These are phyloP conservation scores for Flueggea neowawraea DNA, from an alignment of 441 rosid species.

Conservation along the genomic window DNA sequence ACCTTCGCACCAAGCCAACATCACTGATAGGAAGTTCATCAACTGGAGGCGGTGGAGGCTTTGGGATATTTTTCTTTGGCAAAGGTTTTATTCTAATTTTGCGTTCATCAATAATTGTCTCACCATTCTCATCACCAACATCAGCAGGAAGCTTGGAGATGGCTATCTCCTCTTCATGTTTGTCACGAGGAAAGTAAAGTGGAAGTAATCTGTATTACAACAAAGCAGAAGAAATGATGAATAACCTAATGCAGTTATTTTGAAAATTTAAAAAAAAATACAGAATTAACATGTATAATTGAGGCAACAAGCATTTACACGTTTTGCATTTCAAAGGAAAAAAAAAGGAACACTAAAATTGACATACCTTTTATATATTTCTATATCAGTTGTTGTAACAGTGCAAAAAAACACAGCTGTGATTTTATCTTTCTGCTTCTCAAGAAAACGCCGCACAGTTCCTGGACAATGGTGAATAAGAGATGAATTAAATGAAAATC, in stretches of 20 bases:
- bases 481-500: slow-evolving; percentile 10
- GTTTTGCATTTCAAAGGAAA: not conserved
- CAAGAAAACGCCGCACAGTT: slow-evolving; percentile 91
- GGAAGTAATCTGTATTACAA: slow-evolving; percentile 76
- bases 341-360: slow-evolving; percentile 3
- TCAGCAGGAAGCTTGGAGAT: slow-evolving; percentile 96
- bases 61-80: slow-evolving; percentile 69
- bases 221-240: slow-evolving; percentile 18
- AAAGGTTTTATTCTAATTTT: slow-evolving; percentile 95
- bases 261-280: slow-evolving; percentile 1
- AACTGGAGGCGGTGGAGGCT: slow-evolving; percentile 59
- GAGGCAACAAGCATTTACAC: not conserved
- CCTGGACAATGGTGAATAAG: slow-evolving; percentile 42
- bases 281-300: not conserved
- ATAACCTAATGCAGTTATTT: not conserved
- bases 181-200: slow-evolving; percentile 97
- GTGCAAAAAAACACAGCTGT: slow-evolving; percentile 92
- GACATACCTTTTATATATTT: slow-evolving; percentile 79
- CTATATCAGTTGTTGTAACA: slow-evolving; percentile 71
- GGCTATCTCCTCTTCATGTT: slow-evolving; percentile 95
- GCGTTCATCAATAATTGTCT: slow-evolving; percentile 95
- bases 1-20: slow-evolving; percentile 94
- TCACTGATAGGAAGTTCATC: slow-evolving; percentile 80
- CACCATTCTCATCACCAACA: slow-evolving; percentile 99
- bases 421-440: slow-evolving; percentile 92